A percentile compares a stretch with the other conserved stretches of the same genome.
phyloP scores from a whole-genome alignment of 106 monocot species.

The Acorus calamus region DNA sequence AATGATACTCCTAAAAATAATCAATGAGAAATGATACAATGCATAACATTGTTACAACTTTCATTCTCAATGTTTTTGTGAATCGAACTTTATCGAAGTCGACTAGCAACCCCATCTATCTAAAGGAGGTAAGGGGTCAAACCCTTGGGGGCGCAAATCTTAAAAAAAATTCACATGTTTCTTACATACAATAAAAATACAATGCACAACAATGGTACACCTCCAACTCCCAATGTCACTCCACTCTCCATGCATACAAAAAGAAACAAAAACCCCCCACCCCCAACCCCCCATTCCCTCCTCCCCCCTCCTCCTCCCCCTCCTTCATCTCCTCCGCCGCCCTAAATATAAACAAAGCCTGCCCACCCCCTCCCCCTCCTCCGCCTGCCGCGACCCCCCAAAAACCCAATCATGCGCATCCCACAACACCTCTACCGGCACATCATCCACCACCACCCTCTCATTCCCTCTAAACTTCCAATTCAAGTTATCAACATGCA shows the following conservation, averaged over 20 bases:
- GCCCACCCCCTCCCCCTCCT: constrained; percentile 5
- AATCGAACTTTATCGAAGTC: too few species aligned
- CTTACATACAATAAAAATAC: too few species aligned
- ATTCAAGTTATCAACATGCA: constrained; percentile 65
- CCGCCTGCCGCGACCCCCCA: constrained; percentile 8
- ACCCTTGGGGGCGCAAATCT: too few species aligned
- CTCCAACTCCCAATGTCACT: constrained; percentile 16
- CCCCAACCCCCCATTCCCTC: background rate
- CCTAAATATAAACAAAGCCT: constrained; percentile 73
- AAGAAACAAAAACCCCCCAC: constrained; percentile 61
- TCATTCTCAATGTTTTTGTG: too few species aligned
- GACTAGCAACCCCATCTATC: too few species aligned
- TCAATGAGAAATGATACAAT: too few species aligned
- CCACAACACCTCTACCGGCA: constrained; percentile 81
- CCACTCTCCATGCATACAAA: constrained; percentile 67
- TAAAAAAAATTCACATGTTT: too few species aligned
- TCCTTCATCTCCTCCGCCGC: constrained; percentile 8
- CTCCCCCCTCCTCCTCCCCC: background rate
- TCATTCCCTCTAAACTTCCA: constrained; percentile 93
- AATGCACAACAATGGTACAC: too few species aligned
- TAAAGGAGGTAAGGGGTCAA: too few species aligned
- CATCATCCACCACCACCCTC: constrained; percentile 50
- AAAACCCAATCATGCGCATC: constrained; percentile 93
- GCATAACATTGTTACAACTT: too few species aligned
- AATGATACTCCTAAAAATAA: too few species aligned